These are phyloP conservation scores for Nephelium lappaceum DNA, from an alignment of 345 rosid species.

Conservation along the genomic window DNA sequence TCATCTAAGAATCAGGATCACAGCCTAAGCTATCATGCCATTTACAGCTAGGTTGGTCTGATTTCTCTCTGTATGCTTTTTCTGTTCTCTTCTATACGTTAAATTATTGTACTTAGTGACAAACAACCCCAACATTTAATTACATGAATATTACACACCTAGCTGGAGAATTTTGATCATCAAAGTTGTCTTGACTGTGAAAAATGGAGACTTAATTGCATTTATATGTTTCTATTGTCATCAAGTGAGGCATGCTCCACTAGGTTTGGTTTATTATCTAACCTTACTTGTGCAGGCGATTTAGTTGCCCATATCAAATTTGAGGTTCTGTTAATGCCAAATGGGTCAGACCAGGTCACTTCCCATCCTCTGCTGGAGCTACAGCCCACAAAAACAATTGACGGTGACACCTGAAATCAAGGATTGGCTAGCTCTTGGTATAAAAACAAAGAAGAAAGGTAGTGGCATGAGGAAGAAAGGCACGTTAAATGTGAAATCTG, in stretches of 20 bases:
- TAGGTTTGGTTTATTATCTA: neutral
- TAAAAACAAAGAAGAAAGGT: constrained; percentile 89
- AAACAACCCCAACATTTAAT: neutral
- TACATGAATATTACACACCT: neutral
- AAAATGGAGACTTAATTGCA: neutral
- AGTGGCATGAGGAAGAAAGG: constrained; percentile 99
- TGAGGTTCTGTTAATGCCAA: constrained; percentile 90
- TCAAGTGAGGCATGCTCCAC: too few relatives aligned
- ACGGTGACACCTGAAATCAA: constrained; percentile 80
- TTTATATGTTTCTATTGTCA: neutral
- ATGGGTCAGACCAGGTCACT: constrained; percentile 89
- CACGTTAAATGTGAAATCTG: constrained; percentile 7
- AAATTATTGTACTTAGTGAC: neutral
- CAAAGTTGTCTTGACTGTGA: too few relatives aligned
- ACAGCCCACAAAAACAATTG: constrained; percentile 68
- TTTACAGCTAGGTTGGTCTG: constrained; percentile 73
- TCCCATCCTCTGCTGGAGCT: constrained; percentile 78
- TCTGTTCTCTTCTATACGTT: neutral
- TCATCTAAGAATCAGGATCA: constrained; percentile 13
- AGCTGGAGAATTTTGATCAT: too few relatives aligned
- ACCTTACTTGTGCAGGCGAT: constrained; percentile 53
- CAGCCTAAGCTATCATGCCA: constrained; percentile 96
- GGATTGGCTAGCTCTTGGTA: constrained; percentile 89
- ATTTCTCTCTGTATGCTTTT: neutral
- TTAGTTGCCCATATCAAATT: constrained; percentile 88